Base-by-base conservation (phyloP, 73 alveolate genomes). In the Vitrella brassicaformis region DNA sequence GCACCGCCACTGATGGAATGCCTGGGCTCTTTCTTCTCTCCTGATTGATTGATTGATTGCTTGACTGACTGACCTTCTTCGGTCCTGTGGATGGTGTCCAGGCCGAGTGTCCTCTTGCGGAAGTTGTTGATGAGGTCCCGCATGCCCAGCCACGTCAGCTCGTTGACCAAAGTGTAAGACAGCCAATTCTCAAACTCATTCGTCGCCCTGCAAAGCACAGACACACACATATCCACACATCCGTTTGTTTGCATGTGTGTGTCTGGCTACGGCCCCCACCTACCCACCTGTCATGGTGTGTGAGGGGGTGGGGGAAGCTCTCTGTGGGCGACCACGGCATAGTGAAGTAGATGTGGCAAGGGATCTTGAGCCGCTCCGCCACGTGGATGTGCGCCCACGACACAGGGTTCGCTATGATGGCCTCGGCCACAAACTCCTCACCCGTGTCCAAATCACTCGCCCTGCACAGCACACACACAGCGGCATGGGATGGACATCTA, bases 311-410 rank as follows among this genome's bases (percentile, higher is more conserved):
- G 56, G 22, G 14, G 56, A 39, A 39, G 22, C 14, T 14, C 14
- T 39, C 14, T 4, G 56, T 39, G 56, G 56, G 56, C 22, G 22
- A 8, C 56, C 56, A 39, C 56, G 56, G 56, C 56, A 39, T 39
- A 4, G 56, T 39, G 56, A 39, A 39, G 56, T 39, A 39, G 26
- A 56, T 25, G 69, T 56, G 69, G 29, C 25, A 25, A n/a, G 69
- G 69, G 28, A 56, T 56, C 27, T n/a, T n/a, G 27, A 56, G 69
- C 69, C 69, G 69, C 69, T 56, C 69, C 28, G 69, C 69, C 26
- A 56, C 10, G 28, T 56, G 69, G 10, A 56, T 25, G 69, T 56
- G 69, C 27, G 69, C 25, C 1, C 26, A 8, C 9, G 28, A 8
- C 25, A 8, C 9, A 8, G 69, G 69, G 28, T 56, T 56, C 10